A percentile compares a stretch with the other conserved stretches of the same genome.
Evolutionary conservation across 106 monocot species (phyloP).

Genomic region (Dendrobium huoshanense): DNA sequence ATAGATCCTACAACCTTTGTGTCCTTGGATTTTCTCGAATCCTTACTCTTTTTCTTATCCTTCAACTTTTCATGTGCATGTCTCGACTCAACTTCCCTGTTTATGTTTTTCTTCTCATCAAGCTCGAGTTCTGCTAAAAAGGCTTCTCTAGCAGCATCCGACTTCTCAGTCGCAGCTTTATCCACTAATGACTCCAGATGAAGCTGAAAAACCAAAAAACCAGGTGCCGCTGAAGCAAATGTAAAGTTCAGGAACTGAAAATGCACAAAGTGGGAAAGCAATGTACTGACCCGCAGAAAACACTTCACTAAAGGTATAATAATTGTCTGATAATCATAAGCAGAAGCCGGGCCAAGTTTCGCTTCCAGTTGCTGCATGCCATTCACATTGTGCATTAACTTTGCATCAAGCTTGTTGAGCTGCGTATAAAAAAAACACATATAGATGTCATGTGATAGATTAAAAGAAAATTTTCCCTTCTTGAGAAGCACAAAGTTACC

Average conservation of each 20-base stretch:
- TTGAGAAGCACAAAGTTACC: background rate
- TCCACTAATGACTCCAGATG: slow-evolving; percentile 80
- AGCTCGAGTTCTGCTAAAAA: slow-evolving; percentile 80
- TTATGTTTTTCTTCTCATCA: slow-evolving; percentile 53
- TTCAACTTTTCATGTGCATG: slow-evolving; percentile 62
- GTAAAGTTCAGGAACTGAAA: slow-evolving; percentile 6
- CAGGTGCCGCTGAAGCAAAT: background rate
- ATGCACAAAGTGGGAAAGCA: background rate
- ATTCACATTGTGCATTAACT: slow-evolving; percentile 54
- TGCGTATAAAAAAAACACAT: slow-evolving; percentile 20
- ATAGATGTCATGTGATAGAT: background rate
- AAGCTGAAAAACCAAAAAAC: slow-evolving; percentile 24
- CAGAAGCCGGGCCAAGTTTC: slow-evolving; percentile 66
- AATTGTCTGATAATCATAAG: slow-evolving; percentile 71
- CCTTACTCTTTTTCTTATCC: slow-evolving; percentile 82
- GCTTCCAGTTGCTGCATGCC: slow-evolving; percentile 59
- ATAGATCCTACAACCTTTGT: slow-evolving; percentile 34
- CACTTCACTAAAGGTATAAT: slow-evolving; percentile 73
- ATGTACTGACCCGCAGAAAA: slow-evolving; percentile 50
- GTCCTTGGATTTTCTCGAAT: slow-evolving; percentile 63
- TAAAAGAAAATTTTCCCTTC: background rate
- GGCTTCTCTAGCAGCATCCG: slow-evolving; percentile 90
- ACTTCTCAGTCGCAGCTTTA: slow-evolving; percentile 85
- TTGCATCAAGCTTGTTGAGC: slow-evolving; percentile 85
- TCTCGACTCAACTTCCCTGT: slow-evolving; percentile 51